phyloP scores from a whole-genome alignment of 371 early-diverging fungal genomes.

The Mortierella polycephala region DNA sequence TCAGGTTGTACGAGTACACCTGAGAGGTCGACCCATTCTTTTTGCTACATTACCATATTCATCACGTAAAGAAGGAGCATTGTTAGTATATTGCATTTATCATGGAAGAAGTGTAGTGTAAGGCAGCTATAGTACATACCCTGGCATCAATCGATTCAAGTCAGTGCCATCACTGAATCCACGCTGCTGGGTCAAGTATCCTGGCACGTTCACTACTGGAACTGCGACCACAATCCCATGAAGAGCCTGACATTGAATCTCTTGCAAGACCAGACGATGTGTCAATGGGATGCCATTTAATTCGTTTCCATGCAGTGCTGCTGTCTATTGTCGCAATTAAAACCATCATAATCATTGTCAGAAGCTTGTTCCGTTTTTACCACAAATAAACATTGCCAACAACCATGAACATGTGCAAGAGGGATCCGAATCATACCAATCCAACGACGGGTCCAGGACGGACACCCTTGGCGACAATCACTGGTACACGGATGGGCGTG shows the following conservation, averaged over 20 bases:
- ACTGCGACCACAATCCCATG: conserved; percentile 90
- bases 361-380: neutral
- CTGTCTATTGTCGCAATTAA: conserved; percentile 55
- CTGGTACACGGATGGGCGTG: conserved; percentile 69
- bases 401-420: neutral
- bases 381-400: neutral
- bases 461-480: conserved; percentile 69
- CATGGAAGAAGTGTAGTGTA: neutral
- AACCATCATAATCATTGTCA: neutral
- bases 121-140: conserved; percentile 40
- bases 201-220: conserved; percentile 89
- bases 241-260: conserved; percentile 77
- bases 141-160: conserved; percentile 90
- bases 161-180: conserved; percentile 88
- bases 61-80: neutral
- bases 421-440: conserved; percentile 31
- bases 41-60: conserved; percentile 45
- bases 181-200: conserved; percentile 82
- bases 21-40: conserved; percentile 81
- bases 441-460: conserved; percentile 66
- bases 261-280: conserved; percentile 83
- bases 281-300: conserved; percentile 93
- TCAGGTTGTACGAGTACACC: conserved; percentile 83
- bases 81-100: too few relatives aligned
- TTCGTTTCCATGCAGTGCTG: conserved; percentile 92